Evolutionary conservation across 306 rosid species (phyloP).

Genomic region (Cucumis melo): DNA sequence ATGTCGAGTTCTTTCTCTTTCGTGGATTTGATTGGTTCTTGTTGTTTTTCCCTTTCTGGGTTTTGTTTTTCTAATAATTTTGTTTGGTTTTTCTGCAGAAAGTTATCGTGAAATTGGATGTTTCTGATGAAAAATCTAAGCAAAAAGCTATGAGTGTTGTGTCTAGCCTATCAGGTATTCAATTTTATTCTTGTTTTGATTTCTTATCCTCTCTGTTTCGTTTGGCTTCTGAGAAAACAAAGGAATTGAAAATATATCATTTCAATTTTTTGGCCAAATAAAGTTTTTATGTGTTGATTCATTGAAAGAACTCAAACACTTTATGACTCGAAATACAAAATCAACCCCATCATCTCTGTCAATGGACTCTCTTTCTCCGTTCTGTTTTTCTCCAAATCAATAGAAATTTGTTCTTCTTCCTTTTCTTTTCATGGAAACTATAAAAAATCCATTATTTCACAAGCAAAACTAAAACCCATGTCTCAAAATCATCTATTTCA

Average conservation of each 20-base stretch:
- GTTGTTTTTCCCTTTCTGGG: neutral
- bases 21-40: neutral
- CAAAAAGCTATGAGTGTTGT: conserved; percentile 6
- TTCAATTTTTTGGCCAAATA: neutral
- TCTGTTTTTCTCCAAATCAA: neutral
- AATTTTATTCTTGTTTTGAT: neutral
- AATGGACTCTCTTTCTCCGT: neutral
- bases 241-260: neutral
- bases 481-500: neutral
- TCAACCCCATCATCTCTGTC: neutral
- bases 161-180: neutral
- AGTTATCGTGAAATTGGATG: neutral
- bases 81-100: neutral
- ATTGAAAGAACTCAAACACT: neutral
- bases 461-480: too few species aligned
- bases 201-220: neutral
- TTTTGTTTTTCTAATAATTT: neutral
- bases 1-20: neutral
- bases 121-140: neutral
- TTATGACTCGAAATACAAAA: neutral
- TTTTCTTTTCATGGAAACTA: neutral
- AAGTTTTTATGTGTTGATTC: neutral
- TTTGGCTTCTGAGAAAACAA: neutral
- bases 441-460: neutral
- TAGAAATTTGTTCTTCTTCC: neutral